These are phyloP conservation scores for Cyberlindnera bimundalis DNA, from an alignment of 805 yeast species.

Conservation along the genomic window DNA sequence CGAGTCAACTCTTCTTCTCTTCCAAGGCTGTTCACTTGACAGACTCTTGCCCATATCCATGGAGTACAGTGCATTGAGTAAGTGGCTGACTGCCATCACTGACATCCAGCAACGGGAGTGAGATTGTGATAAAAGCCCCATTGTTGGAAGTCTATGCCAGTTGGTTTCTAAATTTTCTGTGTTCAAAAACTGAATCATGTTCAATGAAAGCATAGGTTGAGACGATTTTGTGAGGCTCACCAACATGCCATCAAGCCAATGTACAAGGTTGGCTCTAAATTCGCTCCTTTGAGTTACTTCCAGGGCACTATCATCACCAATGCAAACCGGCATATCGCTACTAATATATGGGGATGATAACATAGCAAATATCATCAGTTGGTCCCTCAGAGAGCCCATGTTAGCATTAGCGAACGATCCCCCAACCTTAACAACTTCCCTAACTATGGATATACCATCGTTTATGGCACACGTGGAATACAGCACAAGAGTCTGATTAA, in stretches of 20 bases:
- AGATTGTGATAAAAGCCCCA: constrained; percentile 8
- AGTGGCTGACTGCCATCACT: constrained; percentile 32
- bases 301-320: constrained; percentile 21
- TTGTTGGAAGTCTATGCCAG: constrained; percentile 29
- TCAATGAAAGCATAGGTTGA: constrained; percentile 1
- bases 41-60: not conserved
- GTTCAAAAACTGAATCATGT: constrained; percentile 17
- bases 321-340: constrained; percentile 20
- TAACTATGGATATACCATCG: constrained; percentile 36
- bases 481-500: constrained; percentile 43
- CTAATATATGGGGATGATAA: constrained; percentile 40
- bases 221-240: constrained; percentile 1
- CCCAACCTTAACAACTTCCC: constrained; percentile 36
- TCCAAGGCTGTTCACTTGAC: constrained; percentile 11
- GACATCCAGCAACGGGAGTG: constrained; percentile 39
- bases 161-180: not conserved
- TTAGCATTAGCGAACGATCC: constrained; percentile 38
- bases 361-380: constrained; percentile 43
- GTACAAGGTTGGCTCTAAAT: constrained; percentile 13
- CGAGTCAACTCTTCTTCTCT: constrained; percentile 31
- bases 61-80: constrained; percentile 23
- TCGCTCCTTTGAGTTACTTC: constrained; percentile 3
- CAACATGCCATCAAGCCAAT: constrained; percentile 17
- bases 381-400: constrained; percentile 40
- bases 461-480: constrained; percentile 26